A percentile compares a stretch with the other conserved stretches of the same genome.
Conservation (phyloP, 768 basidiomycete genomes). For the Suillus bovinus region DNA sequence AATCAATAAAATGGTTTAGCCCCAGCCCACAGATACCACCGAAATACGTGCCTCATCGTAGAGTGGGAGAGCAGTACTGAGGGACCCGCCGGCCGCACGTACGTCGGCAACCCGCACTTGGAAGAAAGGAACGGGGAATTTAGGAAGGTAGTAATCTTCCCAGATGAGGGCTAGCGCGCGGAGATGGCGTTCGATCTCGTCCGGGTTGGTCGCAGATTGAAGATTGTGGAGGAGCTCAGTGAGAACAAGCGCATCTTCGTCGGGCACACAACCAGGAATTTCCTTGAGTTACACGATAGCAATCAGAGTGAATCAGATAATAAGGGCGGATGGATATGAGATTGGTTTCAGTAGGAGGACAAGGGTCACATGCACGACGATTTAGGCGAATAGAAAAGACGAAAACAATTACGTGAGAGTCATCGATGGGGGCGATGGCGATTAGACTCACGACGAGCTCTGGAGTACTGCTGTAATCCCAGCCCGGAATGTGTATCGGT, state of each 20-base stretch:
- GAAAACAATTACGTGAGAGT: not conserved
- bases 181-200: constrained; percentile 22
- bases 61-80: constrained; percentile 29
- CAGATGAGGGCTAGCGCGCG: constrained; percentile 30
- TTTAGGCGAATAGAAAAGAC: not conserved
- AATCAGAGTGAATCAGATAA: not conserved
- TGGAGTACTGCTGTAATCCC: constrained; percentile 28
- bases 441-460: constrained; percentile 27
- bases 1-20: not conserved
- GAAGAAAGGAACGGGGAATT: constrained; percentile 31
- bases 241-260: constrained; percentile 23
- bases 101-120: constrained; percentile 34
- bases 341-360: constrained; percentile 1
- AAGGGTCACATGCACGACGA: constrained; percentile 1
- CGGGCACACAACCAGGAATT: constrained; percentile 22
- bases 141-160: constrained; percentile 34
- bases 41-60: constrained; percentile 30
- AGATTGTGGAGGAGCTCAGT: constrained; percentile 18
- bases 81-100: constrained; percentile 30
- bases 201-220: constrained; percentile 16
- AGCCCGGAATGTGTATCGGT: constrained; percentile 26
- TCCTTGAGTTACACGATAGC: constrained; percentile 14
- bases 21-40: not conserved
- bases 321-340: not conserved
- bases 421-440: constrained; percentile 4